Evolutionary conservation across 1,284 basidiomycete species (phyloP).

Genomic region (Naganishia liquefaciens): DNA sequence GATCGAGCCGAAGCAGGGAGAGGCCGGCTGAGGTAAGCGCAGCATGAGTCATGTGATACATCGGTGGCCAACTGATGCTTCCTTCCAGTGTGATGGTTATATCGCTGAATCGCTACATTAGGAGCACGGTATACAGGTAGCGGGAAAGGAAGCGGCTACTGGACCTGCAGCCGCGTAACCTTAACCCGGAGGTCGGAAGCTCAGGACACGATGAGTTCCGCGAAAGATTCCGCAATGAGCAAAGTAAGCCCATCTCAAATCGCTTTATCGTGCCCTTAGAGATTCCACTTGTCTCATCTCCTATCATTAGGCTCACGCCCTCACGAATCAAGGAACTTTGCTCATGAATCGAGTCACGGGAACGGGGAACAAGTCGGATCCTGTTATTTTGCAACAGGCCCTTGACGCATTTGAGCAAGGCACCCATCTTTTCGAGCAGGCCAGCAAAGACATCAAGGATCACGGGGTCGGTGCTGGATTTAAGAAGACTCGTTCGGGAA

Average conservation of each 20-base stretch:
- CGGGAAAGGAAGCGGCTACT: no score
- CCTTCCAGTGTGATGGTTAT: not conserved
- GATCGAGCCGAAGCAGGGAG: constrained; percentile 12
- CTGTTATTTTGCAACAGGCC: constrained; percentile 36
- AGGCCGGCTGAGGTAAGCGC: constrained; percentile 1
- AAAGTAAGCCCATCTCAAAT: constrained; percentile 10
- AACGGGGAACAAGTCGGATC: constrained; percentile 28
- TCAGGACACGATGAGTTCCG: not conserved
- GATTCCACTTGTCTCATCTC: not conserved
- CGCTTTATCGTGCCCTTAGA: not conserved
- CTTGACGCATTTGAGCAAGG: constrained; percentile 44
- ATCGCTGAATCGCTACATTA: not conserved
- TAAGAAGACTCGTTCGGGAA: not conserved
- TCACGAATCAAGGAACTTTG: constrained; percentile 45
- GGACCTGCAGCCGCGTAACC: not conserved
- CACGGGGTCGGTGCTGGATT: constrained; percentile 29
- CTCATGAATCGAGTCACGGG: constrained; percentile 35
- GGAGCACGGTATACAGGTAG: no score
- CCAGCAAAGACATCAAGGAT: constrained; percentile 32
- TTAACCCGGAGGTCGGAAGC: not conserved
- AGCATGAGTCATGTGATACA: constrained; percentile 18
- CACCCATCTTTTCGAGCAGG: constrained; percentile 44
- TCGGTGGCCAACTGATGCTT: not conserved
- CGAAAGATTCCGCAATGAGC: constrained; percentile 25
- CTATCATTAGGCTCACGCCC: constrained; percentile 45